phyloP scores from a whole-genome alignment of 306 rosid species.

The Biancaea sappan region DNA sequence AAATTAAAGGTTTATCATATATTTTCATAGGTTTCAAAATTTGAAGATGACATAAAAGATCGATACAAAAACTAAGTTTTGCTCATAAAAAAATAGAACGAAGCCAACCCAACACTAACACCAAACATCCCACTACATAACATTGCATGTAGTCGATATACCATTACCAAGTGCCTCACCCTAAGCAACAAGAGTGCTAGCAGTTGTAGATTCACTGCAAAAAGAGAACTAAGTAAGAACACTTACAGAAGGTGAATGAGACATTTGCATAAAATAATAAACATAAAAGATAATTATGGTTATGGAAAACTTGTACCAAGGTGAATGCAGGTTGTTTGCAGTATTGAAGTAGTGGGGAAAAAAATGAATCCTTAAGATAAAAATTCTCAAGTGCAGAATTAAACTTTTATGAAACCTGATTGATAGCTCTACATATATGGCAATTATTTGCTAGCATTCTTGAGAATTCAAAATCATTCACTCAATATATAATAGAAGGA shows the following conservation, averaged over 20 bases:
- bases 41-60: not conserved
- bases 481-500: not conserved
- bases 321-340: no score
- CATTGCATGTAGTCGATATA: no score
- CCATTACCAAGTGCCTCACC: not conserved
- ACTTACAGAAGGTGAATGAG: not conserved
- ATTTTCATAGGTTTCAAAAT: not conserved
- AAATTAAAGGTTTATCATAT: not conserved
- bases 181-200: constrained; percentile 54
- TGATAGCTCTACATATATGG: not conserved
- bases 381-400: not conserved
- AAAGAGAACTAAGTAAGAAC: not conserved
- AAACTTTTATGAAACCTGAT: not conserved
- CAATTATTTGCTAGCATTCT: no score
- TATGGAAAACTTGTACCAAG: no score
- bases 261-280: not conserved
- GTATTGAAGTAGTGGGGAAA: no score
- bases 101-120: constrained; percentile 9
- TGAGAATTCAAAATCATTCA: not conserved
- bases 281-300: not conserved
- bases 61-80: not conserved
- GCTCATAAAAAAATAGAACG: not conserved
- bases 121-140: constrained; percentile 19
- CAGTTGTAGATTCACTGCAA: constrained; percentile 64
- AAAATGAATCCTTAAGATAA: not conserved